Conservation (phyloP, 805 yeast species). For the Suhomyces emberorum region DNA sequence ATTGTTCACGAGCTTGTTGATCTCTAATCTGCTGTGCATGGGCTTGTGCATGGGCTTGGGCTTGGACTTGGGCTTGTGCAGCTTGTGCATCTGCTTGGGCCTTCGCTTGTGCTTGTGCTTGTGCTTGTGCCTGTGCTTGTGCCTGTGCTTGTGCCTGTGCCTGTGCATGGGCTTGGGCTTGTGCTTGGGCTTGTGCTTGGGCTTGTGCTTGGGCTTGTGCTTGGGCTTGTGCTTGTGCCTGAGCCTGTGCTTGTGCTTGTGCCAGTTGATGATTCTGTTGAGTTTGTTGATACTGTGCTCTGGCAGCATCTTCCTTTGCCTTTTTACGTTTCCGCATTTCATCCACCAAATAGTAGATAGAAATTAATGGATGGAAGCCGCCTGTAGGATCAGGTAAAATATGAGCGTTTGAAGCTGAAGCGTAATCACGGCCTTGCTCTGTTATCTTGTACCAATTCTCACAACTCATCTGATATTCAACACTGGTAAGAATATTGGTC, state of each 20-base stretch:
- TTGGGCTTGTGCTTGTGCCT: conserved; percentile 4
- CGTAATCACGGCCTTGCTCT: conserved; percentile 36
- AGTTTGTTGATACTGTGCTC: conserved; percentile 23
- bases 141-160: conserved; percentile 9
- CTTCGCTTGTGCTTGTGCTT: conserved; percentile 7
- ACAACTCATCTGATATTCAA: conserved; percentile 60
- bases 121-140: conserved; percentile 4
- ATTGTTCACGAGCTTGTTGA: too few relatives aligned
- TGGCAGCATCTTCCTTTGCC: conserved; percentile 51
- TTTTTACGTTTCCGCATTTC: conserved; percentile 76
- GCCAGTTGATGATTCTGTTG: conserved; percentile 13
- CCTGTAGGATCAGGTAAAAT: conserved; percentile 70
- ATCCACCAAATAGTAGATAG: conserved; percentile 80
- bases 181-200: conserved; percentile 6
- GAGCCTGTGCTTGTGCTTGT: conserved; percentile 4
- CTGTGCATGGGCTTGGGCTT: conserved; percentile 5
- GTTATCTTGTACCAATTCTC: conserved; percentile 56
- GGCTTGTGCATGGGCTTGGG: conserved; percentile 3
- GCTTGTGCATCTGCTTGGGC: background rate
- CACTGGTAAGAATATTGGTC: conserved; percentile 54
- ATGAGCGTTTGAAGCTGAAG: conserved; percentile 31
- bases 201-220: conserved; percentile 6
- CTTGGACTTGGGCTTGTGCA: conserved; percentile 4
- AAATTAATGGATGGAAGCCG: conserved; percentile 84
- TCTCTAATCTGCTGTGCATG: too few relatives aligned